Conservation (phyloP, 768 basidiomycete genomes). For the Sarcodon aspratus region DNA sequence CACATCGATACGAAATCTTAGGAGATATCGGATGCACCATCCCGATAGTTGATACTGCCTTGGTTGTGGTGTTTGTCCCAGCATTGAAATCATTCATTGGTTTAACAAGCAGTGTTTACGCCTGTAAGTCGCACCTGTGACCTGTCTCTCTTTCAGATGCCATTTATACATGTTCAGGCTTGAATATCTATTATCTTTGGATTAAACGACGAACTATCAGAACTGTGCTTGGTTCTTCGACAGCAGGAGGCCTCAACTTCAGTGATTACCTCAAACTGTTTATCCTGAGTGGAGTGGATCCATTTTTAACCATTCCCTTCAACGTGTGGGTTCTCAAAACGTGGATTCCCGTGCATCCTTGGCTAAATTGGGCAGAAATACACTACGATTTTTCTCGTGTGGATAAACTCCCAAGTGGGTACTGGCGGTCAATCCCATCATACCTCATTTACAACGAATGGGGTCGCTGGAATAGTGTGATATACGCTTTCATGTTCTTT, state of each 20-base stretch:
- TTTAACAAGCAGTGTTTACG: slow-evolving; percentile 23
- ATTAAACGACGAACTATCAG: slow-evolving; percentile 22
- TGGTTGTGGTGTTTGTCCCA: slow-evolving; percentile 30
- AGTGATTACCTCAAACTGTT: slow-evolving; percentile 27
- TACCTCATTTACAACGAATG: slow-evolving; percentile 7
- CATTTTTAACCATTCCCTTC: slow-evolving; percentile 27
- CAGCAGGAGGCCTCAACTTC: slow-evolving; percentile 18
- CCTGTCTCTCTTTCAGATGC: neutral
- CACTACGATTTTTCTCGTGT: slow-evolving; percentile 19
- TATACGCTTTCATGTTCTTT: slow-evolving; percentile 32
- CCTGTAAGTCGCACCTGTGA: slow-evolving; percentile 17
- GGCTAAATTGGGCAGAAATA: slow-evolving; percentile 19
- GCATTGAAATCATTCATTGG: slow-evolving; percentile 25
- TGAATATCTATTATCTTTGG: slow-evolving; percentile 19
- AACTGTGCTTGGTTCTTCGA: slow-evolving; percentile 27
- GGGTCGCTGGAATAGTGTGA: slow-evolving; percentile 26
- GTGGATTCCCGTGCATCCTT: slow-evolving; percentile 9
- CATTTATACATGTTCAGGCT: neutral
- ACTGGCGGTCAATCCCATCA: slow-evolving; percentile 23
- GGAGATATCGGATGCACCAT: slow-evolving; percentile 52
- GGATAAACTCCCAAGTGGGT: slow-evolving; percentile 14
- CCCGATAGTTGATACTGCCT: slow-evolving; percentile 33
- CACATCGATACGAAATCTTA: slow-evolving; percentile 49
- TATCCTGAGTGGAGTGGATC: slow-evolving; percentile 19
- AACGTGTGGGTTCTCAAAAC: slow-evolving; percentile 13